phyloP scores from a whole-genome alignment of 106 monocot species.

The Posidonia australis region DNA sequence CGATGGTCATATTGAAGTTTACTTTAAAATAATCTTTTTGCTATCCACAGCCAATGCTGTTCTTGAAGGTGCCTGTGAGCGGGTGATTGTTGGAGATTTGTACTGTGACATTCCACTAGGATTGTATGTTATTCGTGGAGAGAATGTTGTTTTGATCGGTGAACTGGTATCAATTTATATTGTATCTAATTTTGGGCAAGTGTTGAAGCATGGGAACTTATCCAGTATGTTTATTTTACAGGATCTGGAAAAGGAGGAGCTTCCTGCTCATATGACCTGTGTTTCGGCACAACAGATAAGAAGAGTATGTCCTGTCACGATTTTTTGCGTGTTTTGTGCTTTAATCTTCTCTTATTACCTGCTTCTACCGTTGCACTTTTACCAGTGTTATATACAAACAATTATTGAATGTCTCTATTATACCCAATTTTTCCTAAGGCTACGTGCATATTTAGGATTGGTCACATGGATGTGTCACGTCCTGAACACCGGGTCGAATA shows the following conservation, averaged over 20 bases:
- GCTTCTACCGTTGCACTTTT: neutral
- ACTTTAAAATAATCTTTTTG: neutral
- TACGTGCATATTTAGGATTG: too few species aligned
- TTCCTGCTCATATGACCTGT: slow-evolving; percentile 71
- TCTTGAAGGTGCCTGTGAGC: slow-evolving; percentile 87
- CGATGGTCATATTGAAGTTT: too few species aligned
- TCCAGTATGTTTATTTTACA: slow-evolving; percentile 6
- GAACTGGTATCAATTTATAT: slow-evolving; percentile 57
- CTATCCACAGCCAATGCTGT: slow-evolving; percentile 80
- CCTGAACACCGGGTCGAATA: too few species aligned
- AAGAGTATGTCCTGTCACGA: slow-evolving; percentile 29
- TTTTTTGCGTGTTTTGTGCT: neutral
- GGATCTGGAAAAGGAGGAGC: slow-evolving; percentile 76
- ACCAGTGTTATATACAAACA: too few species aligned
- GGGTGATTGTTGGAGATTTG: slow-evolving; percentile 81
- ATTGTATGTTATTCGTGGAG: slow-evolving; percentile 87
- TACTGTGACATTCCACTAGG: slow-evolving; percentile 91
- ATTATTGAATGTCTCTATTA: too few species aligned
- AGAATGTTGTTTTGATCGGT: slow-evolving; percentile 91
- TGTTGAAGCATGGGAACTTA: neutral
- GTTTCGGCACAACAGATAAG: slow-evolving; percentile 73
- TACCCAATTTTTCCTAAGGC: too few species aligned
- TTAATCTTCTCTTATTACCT: neutral
- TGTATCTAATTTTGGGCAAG: neutral
- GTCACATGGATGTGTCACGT: too few species aligned